Evolutionary conservation across 495 filamentous ascomycete genomes (phyloP).

Genomic region (Trichoderma asperelloides): DNA sequence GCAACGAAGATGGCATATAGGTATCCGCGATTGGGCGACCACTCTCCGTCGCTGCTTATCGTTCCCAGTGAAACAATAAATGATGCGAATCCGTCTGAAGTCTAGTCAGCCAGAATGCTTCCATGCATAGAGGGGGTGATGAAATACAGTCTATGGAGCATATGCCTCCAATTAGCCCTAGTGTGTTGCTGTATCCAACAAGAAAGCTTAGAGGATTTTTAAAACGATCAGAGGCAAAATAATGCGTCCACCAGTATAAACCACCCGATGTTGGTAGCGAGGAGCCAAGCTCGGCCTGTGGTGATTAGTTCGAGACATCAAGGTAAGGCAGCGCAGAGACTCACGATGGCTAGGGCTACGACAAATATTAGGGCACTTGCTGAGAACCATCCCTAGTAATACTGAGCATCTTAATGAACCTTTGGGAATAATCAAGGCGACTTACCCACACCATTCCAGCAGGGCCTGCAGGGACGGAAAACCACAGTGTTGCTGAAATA

Average conservation of each 20-base stretch:
- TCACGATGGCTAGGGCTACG: slow-evolving; percentile 51
- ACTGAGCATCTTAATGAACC: neutral
- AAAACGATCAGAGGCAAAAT: slow-evolving; percentile 43
- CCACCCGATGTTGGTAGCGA: slow-evolving; percentile 65
- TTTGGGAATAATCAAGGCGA: slow-evolving; percentile 18
- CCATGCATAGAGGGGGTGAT: slow-evolving; percentile 11
- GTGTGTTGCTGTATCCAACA: slow-evolving; percentile 63
- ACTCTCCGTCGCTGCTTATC: slow-evolving; percentile 46
- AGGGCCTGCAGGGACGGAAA: slow-evolving; percentile 58
- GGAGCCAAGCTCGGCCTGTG: slow-evolving; percentile 52
- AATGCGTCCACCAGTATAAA: slow-evolving; percentile 66
- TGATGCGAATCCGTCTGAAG: neutral
- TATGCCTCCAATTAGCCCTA: slow-evolving; percentile 56
- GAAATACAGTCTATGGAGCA: slow-evolving; percentile 46
- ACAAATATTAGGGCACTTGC: slow-evolving; percentile 55
- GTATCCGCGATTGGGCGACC: slow-evolving; percentile 48
- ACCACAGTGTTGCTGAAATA: slow-evolving; percentile 56
- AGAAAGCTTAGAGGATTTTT: slow-evolving; percentile 45
- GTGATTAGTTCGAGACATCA: neutral
- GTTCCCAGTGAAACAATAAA: neutral
- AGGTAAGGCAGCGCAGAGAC: neutral
- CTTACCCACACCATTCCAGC: slow-evolving; percentile 57
- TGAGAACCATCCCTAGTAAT: slow-evolving; percentile 47
- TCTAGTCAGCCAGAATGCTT: neutral
- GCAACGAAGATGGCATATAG: slow-evolving; percentile 57